Evolutionary conservation across 73 alveolate genomes (phyloP), one percentile per base, ranked within the genome.

Genomic region (Paramecium pentaurelia): DNA sequence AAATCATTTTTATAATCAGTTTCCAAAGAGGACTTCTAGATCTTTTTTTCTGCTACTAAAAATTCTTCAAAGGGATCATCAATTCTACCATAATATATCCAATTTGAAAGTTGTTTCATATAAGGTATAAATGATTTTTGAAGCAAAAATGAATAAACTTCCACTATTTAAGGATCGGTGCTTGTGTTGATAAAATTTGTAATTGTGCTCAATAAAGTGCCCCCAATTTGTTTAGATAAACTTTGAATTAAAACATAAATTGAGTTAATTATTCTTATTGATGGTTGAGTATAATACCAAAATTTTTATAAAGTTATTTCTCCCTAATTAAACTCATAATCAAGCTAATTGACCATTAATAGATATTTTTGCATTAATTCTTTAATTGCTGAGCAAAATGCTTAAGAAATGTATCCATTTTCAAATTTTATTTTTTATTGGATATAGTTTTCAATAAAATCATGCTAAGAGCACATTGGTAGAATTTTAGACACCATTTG

Each of bases 41-140:
- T 95, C 34, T 92, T 95, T 71, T 97, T 95, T 60, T 97, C 97
- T 71, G 94, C 92, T 12, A 98, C 96, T 93, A 98, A 94, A 92
- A 98, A 98, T 93, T 98, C 99, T 54, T 94, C 96, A 92, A 96
- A 98, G 20, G 98, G 98, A 91, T 98, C 98, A 91, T 98, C 99
- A 2, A 98, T 70, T 88, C 95, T 93, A 14, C 99, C 99, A 60
- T 94, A 94, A 86, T 97, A 98, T 18, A 97, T 95, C 99, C 99
- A 98, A 83, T 97, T 93, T 93, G 95, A 94, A 25, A 98, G 95
- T 92, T 97, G 96, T 93, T 96, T 93, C 59, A 98, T 93, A 93
- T 96, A 98, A 1, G 99, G 99, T 18, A 86, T 88, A 77, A 97
- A 95, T 40, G 98, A 92, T 93, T 97, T 98, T 58, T 97, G 96